Conservation (phyloP, 805 yeast species). For the Zygotorulaspora florentina region DNA sequence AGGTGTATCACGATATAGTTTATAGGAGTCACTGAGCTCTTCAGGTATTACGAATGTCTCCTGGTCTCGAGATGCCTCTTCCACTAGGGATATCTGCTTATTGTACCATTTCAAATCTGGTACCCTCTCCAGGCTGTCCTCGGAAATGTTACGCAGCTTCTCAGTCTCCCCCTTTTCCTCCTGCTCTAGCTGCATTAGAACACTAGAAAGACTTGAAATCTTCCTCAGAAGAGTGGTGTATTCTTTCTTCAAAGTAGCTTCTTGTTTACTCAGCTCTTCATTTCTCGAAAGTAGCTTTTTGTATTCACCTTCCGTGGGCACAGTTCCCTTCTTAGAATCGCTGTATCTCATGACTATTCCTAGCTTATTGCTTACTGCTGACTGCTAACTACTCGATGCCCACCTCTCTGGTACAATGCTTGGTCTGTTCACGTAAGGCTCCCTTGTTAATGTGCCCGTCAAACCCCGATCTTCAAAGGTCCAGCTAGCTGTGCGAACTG, state of each 20-base stretch:
- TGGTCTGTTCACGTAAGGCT: too few relatives aligned
- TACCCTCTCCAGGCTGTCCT: constrained; percentile 15
- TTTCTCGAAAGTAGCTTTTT: constrained; percentile 21
- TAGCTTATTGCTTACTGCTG: background rate
- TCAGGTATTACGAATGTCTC: constrained; percentile 21
- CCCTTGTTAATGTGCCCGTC: too few relatives aligned
- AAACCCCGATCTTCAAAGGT: too few relatives aligned
- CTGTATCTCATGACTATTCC: background rate
- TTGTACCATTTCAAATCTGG: constrained; percentile 31
- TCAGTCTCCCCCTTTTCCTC: constrained; percentile 2
- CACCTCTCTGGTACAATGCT: too few relatives aligned
- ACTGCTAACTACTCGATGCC: too few relatives aligned
- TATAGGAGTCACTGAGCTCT: constrained; percentile 27
- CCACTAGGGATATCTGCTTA: constrained; percentile 18
- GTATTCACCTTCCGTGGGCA: constrained; percentile 10
- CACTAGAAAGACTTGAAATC: constrained; percentile 24
- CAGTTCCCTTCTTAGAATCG: constrained; percentile 1
- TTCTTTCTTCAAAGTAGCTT: constrained; percentile 28
- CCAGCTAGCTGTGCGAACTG: too few relatives aligned
- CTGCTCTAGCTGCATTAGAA: constrained; percentile 15
- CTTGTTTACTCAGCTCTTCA: constrained; percentile 33
- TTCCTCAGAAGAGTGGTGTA: constrained; percentile 33
- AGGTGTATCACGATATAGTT: constrained; percentile 27
- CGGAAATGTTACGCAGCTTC: constrained; percentile 15
- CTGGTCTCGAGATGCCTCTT: constrained; percentile 7